Evolutionary conservation across 148 eudicot species (phyloP), one percentile per base, ranked within the genome.

Genomic region (Oxyria digyna): DNA sequence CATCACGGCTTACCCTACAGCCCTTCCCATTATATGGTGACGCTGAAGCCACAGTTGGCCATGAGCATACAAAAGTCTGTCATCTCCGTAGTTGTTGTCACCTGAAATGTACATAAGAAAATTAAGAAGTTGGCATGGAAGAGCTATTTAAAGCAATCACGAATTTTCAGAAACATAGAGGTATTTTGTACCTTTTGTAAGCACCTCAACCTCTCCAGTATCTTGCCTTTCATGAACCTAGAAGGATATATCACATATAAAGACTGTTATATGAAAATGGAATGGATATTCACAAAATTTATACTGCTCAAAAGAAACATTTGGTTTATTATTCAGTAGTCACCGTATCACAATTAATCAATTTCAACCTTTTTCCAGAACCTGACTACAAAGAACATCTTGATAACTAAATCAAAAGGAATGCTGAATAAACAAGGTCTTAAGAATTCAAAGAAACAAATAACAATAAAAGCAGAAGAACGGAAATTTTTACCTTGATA

Each of bases 11-110:
- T 82, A 90, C 93, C 93, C 96, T 23, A 87, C 91, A 72, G 91
- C 93, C 84, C 93, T 81, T 55, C 96, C 96, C 88, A 89, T 79
- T 46, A 90, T 85, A 79, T 90, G 96, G 62, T 85, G 85, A 52
- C 89, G 80, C 27, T 84, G 78, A 67, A 90, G 78, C 96, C 96
- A 90, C 21, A 81, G 87, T 66, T 90, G 96, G 71, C 96, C 91
- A 31, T 71, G 81, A 48, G 91, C 89, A 77, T 90, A 90, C 73
- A 90, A 73, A 67, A 75, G 76, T 71, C 88, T 75, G 71, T 90
- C 96, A 72, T 90, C 89, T 3, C 77, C 81, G 62, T 29, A 63
- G 72, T 90, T 90, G 72, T 87, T 84, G 80, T 90, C 96, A 24
- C 96, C 96, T 87, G 78, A 32, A 66, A 29, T 31, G 14, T 14